phyloP scores from a whole-genome alignment of 2,329 filamentous ascomycete species.

The Metarhizium album region DNA sequence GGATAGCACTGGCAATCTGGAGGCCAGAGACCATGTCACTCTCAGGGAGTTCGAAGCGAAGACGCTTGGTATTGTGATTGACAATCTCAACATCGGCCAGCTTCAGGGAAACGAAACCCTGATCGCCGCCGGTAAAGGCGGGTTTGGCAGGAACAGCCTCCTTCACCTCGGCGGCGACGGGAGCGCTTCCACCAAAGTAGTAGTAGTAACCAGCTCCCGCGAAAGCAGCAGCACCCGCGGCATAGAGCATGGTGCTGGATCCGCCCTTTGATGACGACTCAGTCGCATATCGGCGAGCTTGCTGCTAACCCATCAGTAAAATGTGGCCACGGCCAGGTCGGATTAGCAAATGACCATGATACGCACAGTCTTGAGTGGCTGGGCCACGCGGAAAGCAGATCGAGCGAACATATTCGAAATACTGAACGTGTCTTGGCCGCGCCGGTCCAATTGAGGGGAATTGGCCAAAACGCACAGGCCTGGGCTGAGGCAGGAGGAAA shows the following conservation, averaged over 20 bases:
- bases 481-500: constrained; percentile 6
- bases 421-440: constrained; percentile 4
- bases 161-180: constrained; percentile 43
- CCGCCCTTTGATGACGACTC: constrained; percentile 40
- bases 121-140: constrained; percentile 70
- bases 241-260: constrained; percentile 50
- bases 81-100: constrained; percentile 67
- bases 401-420: constrained; percentile 57
- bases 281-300: constrained; percentile 58
- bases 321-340: too few species aligned
- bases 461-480: background rate
- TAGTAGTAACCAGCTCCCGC: constrained; percentile 48
- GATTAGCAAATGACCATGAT: background rate
- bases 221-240: constrained; percentile 46
- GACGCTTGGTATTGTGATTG: constrained; percentile 91
- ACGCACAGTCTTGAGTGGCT: constrained; percentile 55
- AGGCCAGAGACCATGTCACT: constrained; percentile 77
- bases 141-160: constrained; percentile 30
- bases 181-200: constrained; percentile 40
- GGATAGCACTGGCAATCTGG: constrained; percentile 69
- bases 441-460: background rate
- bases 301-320: constrained; percentile 28
- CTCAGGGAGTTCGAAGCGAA: constrained; percentile 81
- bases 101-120: constrained; percentile 77
- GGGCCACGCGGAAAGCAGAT: constrained; percentile 51